phyloP scores from a whole-genome alignment of 352 stramenopile genomes.

The Globisporangium irregulare region DNA sequence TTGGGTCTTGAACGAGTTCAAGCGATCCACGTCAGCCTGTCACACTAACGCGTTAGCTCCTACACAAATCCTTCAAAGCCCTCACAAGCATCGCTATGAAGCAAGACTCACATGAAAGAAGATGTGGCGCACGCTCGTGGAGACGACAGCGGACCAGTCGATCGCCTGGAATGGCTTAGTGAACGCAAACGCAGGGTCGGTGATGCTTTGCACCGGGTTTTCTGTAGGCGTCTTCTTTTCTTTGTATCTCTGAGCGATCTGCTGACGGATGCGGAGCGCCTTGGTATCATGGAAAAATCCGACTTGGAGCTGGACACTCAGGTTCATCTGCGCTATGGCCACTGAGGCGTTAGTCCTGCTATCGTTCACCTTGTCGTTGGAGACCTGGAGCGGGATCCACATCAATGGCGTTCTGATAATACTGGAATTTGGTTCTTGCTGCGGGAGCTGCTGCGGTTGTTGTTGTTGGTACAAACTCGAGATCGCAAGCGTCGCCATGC shows the following conservation, averaged over 20 bases:
- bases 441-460: background rate
- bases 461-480: conserved; percentile 26
- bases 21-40: conserved; percentile 49
- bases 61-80: background rate
- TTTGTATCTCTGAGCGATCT: conserved; percentile 11
- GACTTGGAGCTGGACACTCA: conserved; percentile 41
- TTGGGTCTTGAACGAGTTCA: conserved; percentile 47
- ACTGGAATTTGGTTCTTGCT: background rate
- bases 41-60: no score
- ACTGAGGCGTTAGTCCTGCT: background rate
- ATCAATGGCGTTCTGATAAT: conserved; percentile 20
- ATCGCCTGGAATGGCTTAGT: conserved; percentile 41
- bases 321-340: conserved; percentile 11
- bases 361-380: conserved; percentile 8
- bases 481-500: conserved; percentile 31
- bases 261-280: conserved; percentile 23
- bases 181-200: conserved; percentile 60
- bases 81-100: background rate
- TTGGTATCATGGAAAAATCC: conserved; percentile 30
- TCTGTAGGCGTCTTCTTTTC: background rate
- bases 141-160: conserved; percentile 55
- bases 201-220: conserved; percentile 13
- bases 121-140: conserved; percentile 53
- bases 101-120: conserved; percentile 48
- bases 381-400: conserved; percentile 41